Base-by-base conservation (phyloP, 164 flowering plant species). In the Cinnamomum chago region DNA sequence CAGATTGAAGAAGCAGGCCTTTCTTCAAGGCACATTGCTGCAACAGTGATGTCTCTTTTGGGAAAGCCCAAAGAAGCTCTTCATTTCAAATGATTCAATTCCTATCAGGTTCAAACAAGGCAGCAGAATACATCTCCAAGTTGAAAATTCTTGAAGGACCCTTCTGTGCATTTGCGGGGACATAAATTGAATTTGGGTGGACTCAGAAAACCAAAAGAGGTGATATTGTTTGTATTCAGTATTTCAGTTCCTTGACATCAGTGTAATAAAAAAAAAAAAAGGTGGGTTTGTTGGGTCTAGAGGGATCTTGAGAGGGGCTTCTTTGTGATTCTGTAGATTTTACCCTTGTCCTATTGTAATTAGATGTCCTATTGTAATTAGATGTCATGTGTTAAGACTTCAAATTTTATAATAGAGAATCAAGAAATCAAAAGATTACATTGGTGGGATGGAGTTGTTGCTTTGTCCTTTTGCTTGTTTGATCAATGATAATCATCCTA, bases 1-100 rank as follows among this genome's bases (percentile, higher is more conserved):
- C 98, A 94, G 80, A 78, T 91, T 25, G 89, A 90, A 76, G 92
- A 83, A 84, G 95, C 95, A 25, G 98, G 97, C n/a, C 88, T 94
- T 10, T 79, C 95, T 40, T 80, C 98, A 3, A 81, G 73, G 60
- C 97, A 94, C 75, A 91, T 94, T 50, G 79, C 89, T 27, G 90
- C 91, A 23, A 92, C 98, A 6, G 92, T 92, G 4, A 67, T 89
- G 40, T 81, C 92, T 68, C 87, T 94, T 11, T 18, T 94, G 72
- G 98, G 97, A 35, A 91, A 68, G 85, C 83, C 85, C 24, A 84
- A 83, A 77, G 89, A 89, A 76, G 94, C 93, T 50, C 79, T 93
- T 40, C 76, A 73, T 67, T 73, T 87, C 78, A 81, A 80, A 28
- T 28, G 40, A 6, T 35, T 35, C 47, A 35, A 7, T 35, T 35